Conservation (phyloP, 2,329 filamentous ascomycete species). For the Clonostachys sp. region DNA sequence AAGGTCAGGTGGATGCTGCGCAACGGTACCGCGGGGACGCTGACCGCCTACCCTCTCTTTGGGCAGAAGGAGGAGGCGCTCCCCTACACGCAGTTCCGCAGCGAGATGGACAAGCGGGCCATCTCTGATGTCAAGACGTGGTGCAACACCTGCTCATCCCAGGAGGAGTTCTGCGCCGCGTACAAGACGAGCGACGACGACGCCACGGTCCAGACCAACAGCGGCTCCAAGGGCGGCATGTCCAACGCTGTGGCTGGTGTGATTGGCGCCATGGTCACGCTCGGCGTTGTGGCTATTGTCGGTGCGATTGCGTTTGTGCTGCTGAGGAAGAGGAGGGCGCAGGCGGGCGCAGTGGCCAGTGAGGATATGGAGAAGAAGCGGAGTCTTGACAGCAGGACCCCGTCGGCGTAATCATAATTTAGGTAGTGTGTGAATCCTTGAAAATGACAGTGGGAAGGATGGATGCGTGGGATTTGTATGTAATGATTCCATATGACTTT, state of each 20-base stretch:
- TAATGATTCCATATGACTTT: too few relatives aligned
- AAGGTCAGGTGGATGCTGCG: conserved; percentile 25
- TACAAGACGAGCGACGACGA: conserved; percentile 11
- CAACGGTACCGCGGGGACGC: conserved; percentile 21
- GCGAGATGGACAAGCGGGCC: conserved; percentile 17
- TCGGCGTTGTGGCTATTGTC: conserved; percentile 15
- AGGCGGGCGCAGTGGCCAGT: conserved; percentile 18
- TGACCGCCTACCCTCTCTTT: conserved; percentile 21
- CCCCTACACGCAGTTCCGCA: conserved; percentile 17
- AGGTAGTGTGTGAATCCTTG: background rate
- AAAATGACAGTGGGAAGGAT: too few relatives aligned
- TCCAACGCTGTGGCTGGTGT: conserved; percentile 25
- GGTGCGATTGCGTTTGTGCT: conserved; percentile 12
- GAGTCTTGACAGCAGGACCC: conserved; percentile 1
- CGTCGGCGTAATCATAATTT: background rate
- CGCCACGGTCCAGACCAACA: background rate
- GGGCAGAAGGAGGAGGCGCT: conserved; percentile 17
- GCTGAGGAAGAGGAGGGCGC: conserved; percentile 9
- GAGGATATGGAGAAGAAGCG: conserved; percentile 16
- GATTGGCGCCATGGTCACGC: conserved; percentile 23
- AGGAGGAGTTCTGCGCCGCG: conserved; percentile 21
- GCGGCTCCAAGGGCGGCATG: conserved; percentile 11
- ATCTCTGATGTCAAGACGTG: conserved; percentile 20
- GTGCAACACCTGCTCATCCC: conserved; percentile 18
- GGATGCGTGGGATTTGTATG: too few relatives aligned